These are phyloP conservation scores for Terfezia boudieri DNA, from an alignment of 495 filamentous ascomycete genomes.

Conservation along the genomic window DNA sequence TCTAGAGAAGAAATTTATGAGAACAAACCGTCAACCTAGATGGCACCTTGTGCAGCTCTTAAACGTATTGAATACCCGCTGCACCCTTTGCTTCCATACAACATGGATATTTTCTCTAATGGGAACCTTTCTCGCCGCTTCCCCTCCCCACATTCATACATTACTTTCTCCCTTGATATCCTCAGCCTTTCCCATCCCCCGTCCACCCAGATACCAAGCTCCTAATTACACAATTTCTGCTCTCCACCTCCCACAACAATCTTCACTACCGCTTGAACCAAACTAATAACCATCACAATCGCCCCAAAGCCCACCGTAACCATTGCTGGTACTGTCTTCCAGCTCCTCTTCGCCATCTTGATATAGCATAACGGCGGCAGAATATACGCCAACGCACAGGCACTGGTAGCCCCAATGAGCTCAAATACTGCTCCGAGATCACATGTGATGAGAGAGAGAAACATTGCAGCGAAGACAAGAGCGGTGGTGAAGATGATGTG, in stretches of 20 bases:
- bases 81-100: too few species aligned
- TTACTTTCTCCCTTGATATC: too few species aligned
- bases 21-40: too few species aligned
- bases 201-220: too few species aligned
- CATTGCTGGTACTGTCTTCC: slow-evolving; percentile 50
- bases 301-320: slow-evolving; percentile 52
- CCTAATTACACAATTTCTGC: slow-evolving; percentile 5
- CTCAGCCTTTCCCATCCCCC: too few species aligned
- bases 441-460: slow-evolving; percentile 57
- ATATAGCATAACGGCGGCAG: slow-evolving; percentile 87
- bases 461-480: slow-evolving; percentile 60
- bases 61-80: too few species aligned
- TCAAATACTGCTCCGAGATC: slow-evolving; percentile 90
- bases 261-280: slow-evolving; percentile 50
- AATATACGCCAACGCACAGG: slow-evolving; percentile 84
- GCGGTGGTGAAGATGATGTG: slow-evolving; percentile 67
- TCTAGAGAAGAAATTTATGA: too few species aligned
- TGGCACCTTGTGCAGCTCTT: too few species aligned
- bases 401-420: slow-evolving; percentile 81
- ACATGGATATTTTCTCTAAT: too few species aligned
- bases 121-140: too few species aligned
- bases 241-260: slow-evolving; percentile 21
- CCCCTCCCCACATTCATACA: too few species aligned
- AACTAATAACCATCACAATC: slow-evolving; percentile 62
- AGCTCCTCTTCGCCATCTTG: slow-evolving; percentile 59